phyloP scores from a whole-genome alignment of 345 rosid genomes.

The Sisymbrium irio region DNA sequence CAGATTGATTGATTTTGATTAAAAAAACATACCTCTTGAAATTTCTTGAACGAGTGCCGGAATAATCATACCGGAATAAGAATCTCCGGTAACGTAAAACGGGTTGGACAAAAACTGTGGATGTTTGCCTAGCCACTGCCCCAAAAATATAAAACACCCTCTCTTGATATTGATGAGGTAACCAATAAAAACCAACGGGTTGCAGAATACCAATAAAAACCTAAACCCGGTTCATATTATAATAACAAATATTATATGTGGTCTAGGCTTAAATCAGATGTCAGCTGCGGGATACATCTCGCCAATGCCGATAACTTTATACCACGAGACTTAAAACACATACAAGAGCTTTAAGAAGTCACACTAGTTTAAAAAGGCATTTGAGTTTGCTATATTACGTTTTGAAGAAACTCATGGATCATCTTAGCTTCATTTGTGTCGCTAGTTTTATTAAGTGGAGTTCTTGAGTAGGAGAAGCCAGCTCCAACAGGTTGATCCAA shows the following conservation, averaged over 20 bases:
- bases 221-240: too few species aligned
- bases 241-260: background rate
- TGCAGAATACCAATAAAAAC: too few species aligned
- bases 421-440: background rate
- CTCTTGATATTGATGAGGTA: too few species aligned
- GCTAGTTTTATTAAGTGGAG: background rate
- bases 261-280: too few species aligned
- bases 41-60: constrained; percentile 53
- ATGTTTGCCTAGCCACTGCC: constrained; percentile 61
- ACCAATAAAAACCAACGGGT: too few species aligned
- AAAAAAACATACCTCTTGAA: background rate
- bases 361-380: background rate
- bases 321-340: too few species aligned
- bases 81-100: constrained; percentile 58
- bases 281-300: too few species aligned
- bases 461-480: background rate
- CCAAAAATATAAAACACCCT: background rate
- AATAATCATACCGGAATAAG: constrained; percentile 55
- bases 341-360: background rate
- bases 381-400: background rate
- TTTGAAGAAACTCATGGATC: background rate
- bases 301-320: too few species aligned
- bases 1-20: background rate
- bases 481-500: background rate
- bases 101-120: constrained; percentile 49